phyloP scores from a whole-genome alignment of 2,329 filamentous ascomycete species.

The Penicillium verrucosum region DNA sequence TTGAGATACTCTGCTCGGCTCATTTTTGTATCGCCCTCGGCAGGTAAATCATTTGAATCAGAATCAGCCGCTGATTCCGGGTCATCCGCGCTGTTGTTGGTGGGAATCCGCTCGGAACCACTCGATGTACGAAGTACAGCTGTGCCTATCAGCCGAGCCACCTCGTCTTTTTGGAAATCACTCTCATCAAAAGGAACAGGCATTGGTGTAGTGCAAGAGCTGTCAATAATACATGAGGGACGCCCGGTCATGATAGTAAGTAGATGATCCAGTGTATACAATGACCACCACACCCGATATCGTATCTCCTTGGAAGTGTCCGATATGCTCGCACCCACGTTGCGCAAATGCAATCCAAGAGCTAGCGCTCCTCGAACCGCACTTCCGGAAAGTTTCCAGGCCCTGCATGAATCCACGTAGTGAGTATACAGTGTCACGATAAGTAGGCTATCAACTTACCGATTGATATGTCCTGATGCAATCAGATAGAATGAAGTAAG shows the following conservation, averaged over 20 bases:
- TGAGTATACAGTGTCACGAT: not conserved
- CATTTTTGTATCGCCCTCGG: constrained; percentile 17
- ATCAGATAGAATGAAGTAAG: constrained; percentile 44
- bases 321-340: constrained; percentile 36
- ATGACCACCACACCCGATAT: constrained; percentile 47
- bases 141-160: constrained; percentile 25
- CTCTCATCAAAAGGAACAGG: constrained; percentile 42
- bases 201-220: constrained; percentile 42
- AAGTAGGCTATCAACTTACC: constrained; percentile 27
- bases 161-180: constrained; percentile 37
- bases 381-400: constrained; percentile 43
- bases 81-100: constrained; percentile 22
- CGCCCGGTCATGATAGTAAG: constrained; percentile 46
- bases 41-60: constrained; percentile 17
- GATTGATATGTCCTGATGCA: constrained; percentile 42
- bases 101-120: constrained; percentile 21
- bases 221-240: constrained; percentile 43
- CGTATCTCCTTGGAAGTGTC: constrained; percentile 44
- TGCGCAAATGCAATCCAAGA: constrained; percentile 44
- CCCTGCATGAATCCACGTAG: constrained; percentile 23
- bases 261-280: constrained; percentile 44
- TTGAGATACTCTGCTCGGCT: constrained; percentile 36
- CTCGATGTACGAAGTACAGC: constrained; percentile 20
- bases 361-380: constrained; percentile 42
- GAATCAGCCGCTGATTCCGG: constrained; percentile 20